Percentiles rank a stretch among this genome's conserved stretches.
Conservation (phyloP, 2,329 filamentous ascomycete species). For the Fusarium napiforme region DNA sequence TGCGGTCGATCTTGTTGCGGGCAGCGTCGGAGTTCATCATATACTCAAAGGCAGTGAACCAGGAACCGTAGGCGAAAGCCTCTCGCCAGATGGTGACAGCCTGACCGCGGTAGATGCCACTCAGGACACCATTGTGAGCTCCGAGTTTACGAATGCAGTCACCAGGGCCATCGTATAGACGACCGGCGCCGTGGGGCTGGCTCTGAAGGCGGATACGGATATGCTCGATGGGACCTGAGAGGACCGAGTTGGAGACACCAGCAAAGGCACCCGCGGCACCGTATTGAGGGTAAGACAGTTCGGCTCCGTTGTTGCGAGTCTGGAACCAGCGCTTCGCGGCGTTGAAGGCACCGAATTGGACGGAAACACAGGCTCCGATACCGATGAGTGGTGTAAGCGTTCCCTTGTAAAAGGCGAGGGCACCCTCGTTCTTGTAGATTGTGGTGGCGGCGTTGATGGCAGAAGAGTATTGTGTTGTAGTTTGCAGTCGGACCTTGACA, state of each 20-base stretch:
- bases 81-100: constrained; percentile 88
- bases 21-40: constrained; percentile 91
- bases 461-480: constrained; percentile 80
- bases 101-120: constrained; percentile 87
- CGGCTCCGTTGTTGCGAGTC: constrained; percentile 70
- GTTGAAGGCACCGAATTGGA: constrained; percentile 98
- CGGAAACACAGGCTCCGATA: constrained; percentile 96
- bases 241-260: constrained; percentile 86
- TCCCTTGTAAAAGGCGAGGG: constrained; percentile 97
- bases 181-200: constrained; percentile 85
- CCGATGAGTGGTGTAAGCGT: constrained; percentile 94
- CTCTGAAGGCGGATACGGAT: constrained; percentile 96
- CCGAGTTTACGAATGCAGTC: constrained; percentile 92
- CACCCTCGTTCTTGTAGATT: constrained; percentile 89
- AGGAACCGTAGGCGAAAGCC: constrained; percentile 92
- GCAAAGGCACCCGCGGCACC: constrained; percentile 92
- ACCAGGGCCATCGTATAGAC: constrained; percentile 83
- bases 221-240: constrained; percentile 95
- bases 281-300: constrained; percentile 85
- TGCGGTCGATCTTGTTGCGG: constrained; percentile 79
- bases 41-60: constrained; percentile 96
- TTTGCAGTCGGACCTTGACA: constrained; percentile 97
- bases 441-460: constrained; percentile 83
- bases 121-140: constrained; percentile 69
- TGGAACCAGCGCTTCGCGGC: constrained; percentile 89